Base-by-base conservation (phyloP, 192 early-diverging fungal genomes). In the Podila epicladia region DNA sequence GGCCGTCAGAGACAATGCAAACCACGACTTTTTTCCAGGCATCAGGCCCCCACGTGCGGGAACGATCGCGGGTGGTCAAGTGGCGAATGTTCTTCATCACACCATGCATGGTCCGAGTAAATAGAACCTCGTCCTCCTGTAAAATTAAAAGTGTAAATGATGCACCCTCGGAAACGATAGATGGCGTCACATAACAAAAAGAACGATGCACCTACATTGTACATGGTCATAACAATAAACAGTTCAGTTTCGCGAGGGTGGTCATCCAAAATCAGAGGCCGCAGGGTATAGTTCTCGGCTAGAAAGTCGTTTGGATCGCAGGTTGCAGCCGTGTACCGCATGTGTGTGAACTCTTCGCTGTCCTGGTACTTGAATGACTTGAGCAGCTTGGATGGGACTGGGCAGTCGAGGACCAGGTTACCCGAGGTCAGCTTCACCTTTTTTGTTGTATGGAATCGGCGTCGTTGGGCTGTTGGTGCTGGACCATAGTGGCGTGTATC, bases 301-400 rank as follows among this genome's bases (percentile, higher is more conserved):
- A 74, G 71, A 85, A 97, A 99, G 31, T 97, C 89, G 74, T 97
- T 90, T 3, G 97, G 92, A 71, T 96, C 91, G 79, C 91, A 93
- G 12, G 95, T 96, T 13, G 91, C 93, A 5, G 97, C 94, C 0
- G 97, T 99, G 86, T 99, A 99, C 26, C 97, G 89, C 89, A 97
- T 91, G 74, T 97, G 91, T 13, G 95, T 95, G 64, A 96, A 96
- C 85, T 98, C 97, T 62, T 93, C 87, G 38, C 87, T 90, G 0
- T 89, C 84, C 62, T 86, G 85, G 28, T 82, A 66, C 60, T 87
- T 83, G 62, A 90, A 85, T 8, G 74, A 66, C 20, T 82, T 65
- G 24, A 93, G 80, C 29, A 92, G 86, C 29, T 86, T 84, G 5
- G 69, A 67, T 6, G 93, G 92, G 9, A 93, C 91, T 20, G 90